Evolutionary conservation across 805 yeast species (phyloP).

Genomic region (Kuraishia ogatae): DNA sequence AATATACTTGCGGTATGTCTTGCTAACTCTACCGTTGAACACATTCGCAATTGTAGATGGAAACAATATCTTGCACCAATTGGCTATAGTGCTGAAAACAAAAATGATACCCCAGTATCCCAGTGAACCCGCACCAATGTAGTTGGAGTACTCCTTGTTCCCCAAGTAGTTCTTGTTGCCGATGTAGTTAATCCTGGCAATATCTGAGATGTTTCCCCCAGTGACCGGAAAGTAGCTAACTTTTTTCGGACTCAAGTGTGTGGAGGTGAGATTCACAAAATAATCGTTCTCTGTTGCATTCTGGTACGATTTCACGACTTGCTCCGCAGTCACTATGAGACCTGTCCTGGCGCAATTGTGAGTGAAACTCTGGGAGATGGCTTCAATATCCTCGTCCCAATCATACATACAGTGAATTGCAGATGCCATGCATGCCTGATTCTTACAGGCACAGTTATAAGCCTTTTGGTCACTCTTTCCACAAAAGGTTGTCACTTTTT

Average conservation of each 20-base stretch:
- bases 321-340: neutral
- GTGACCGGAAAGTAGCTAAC: neutral
- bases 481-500: neutral
- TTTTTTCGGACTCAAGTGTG: neutral
- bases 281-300: neutral
- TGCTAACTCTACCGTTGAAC: slow-evolving; percentile 19
- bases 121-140: slow-evolving; percentile 35
- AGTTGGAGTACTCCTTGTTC: slow-evolving; percentile 31
- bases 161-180: neutral
- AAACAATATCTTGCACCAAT: slow-evolving; percentile 30
- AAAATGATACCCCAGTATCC: slow-evolving; percentile 41
- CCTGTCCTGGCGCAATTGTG: too few relatives aligned
- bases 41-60: slow-evolving; percentile 24
- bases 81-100: slow-evolving; percentile 29
- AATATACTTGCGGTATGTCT: slow-evolving; percentile 16
- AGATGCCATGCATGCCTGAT: neutral
- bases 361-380: too few relatives aligned
- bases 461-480: neutral
- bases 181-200: neutral
- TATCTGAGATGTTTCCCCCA: neutral
- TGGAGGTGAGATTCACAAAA: neutral
- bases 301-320: neutral
- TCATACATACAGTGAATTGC: neutral
- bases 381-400: too few relatives aligned
- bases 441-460: neutral